Base-by-base conservation (phyloP, 2,329 filamentous ascomycete species). In the Colletotrichum costaricense region DNA sequence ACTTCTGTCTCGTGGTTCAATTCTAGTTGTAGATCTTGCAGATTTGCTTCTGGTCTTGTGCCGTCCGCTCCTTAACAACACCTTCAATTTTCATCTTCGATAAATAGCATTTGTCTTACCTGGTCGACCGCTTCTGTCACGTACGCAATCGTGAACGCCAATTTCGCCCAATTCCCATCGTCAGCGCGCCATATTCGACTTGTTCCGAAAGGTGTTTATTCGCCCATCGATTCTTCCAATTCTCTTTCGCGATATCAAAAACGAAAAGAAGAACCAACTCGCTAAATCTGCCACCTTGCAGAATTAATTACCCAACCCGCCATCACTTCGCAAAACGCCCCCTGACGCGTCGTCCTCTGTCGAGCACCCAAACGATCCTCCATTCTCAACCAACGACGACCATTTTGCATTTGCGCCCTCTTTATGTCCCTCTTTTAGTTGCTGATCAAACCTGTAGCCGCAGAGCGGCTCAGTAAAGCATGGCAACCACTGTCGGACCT, bases 41-140 rank as follows among this genome's bases (percentile, higher is more conserved):
- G 81, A 86, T 86, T 88, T 85, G 82, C 84, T 71, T 82, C 88
- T 90, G 89, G 88, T 88, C 83, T 89, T 76, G 79, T 67, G 77
- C 78, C 76, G 78, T 78, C 77, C 77, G 76, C 76, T 78, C 77
- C 76, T 79, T 79, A 76, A 70, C 59, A 54, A 64, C 56, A 52
- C 26, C 56, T 74, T 71, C 63, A 76, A 74, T 59, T 60, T 75
- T 77, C 49, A 72, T 64, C 69, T 63, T 74, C 71, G 72, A 64
- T 71, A 66, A 64, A 57, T 72, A 75, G 73, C 67, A 75, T 74
- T 75, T 74, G 73, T 76, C 77, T 80, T 78, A 75, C 67, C 42
- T 74, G 76, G 70, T 76, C 67, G 52, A 57, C 30, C 69, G 63
- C 46, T 60, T 60, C n/a, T 54, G 30, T 72, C 68, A 74, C 72